phyloP scores from a whole-genome alignment of 257 asterid species.

The Solanum virginianum region DNA sequence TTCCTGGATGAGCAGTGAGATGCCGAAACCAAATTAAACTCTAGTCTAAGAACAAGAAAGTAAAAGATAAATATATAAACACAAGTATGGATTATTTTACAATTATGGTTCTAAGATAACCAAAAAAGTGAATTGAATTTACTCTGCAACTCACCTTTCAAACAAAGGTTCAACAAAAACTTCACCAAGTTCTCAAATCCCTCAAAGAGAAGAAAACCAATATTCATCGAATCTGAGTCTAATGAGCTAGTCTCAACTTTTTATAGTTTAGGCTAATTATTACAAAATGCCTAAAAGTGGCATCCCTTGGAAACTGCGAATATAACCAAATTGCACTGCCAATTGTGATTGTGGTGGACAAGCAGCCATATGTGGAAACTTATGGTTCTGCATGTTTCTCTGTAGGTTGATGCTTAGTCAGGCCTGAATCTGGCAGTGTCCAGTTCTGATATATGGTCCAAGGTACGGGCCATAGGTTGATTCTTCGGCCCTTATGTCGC shows the following conservation, averaged over 20 bases:
- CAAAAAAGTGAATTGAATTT: not conserved
- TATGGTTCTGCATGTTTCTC: not conserved
- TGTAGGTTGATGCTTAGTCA: not conserved
- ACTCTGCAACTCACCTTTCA: not conserved
- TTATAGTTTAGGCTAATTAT: not conserved
- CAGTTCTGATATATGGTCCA: not conserved
- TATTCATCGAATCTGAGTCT: not conserved
- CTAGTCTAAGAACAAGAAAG: not conserved
- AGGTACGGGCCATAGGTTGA: not conserved
- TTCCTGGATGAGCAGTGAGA: not conserved
- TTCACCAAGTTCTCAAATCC: not conserved
- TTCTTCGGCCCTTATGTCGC: not conserved
- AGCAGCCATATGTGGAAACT: not conserved
- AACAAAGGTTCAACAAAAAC: not conserved
- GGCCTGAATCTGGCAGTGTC: not conserved
- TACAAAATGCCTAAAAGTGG: not conserved
- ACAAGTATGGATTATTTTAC: not conserved
- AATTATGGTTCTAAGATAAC: not conserved
- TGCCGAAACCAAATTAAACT: not conserved
- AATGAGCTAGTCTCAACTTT: not conserved
- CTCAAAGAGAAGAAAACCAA: not conserved
- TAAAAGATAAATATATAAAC: not conserved
- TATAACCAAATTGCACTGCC: not conserved
- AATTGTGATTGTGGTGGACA: not conserved
- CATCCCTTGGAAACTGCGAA: not conserved